These are phyloP conservation scores for Trypanosoma grayi DNA, from an alignment of 208 protist species.

Conservation along the genomic window DNA sequence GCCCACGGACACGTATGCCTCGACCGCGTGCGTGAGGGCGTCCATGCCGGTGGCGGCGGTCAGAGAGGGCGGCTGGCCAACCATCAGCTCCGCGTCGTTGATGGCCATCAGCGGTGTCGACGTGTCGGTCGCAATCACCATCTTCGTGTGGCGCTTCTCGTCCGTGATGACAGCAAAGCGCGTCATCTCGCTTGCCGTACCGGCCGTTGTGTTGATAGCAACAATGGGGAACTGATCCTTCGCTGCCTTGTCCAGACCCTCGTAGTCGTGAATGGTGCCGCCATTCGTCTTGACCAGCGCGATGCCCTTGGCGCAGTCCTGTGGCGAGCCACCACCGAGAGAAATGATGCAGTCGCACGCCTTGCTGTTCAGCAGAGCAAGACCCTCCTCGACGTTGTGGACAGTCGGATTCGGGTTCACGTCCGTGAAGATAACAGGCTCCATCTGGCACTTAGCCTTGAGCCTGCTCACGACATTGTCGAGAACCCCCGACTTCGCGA, in stretches of 20 bases:
- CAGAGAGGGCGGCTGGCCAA: constrained; percentile 72
- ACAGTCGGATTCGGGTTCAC: constrained; percentile 69
- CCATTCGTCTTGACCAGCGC: constrained; percentile 73
- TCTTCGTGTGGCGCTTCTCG: constrained; percentile 60
- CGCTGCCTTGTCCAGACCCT: constrained; percentile 45
- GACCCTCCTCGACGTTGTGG: constrained; percentile 48
- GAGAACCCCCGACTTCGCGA: constrained; percentile 49
- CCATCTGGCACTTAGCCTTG: constrained; percentile 55
- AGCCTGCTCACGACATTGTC: constrained; percentile 43
- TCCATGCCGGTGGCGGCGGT: constrained; percentile 92
- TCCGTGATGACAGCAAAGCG: constrained; percentile 87
- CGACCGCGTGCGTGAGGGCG: constrained; percentile 86
- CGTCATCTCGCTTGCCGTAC: constrained; percentile 90
- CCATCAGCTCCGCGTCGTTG: constrained; percentile 74
- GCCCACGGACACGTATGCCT: constrained; percentile 71
- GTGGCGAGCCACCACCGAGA: constrained; percentile 83
- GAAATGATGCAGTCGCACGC: constrained; percentile 66
- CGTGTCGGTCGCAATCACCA: constrained; percentile 62
- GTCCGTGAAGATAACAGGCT: constrained; percentile 50
- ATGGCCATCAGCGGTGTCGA: constrained; percentile 73
- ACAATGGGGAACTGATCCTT: constrained; percentile 61
- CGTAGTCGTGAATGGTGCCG: constrained; percentile 58
- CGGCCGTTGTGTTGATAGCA: constrained; percentile 86
- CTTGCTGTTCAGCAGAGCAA: constrained; percentile 46
- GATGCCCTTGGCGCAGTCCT: constrained; percentile 87